A percentile compares a stretch with the other conserved stretches of the same genome.
Evolutionary conservation across 352 stramenopile genomes (phyloP).

Genomic region (Phytophthora foliorum): DNA sequence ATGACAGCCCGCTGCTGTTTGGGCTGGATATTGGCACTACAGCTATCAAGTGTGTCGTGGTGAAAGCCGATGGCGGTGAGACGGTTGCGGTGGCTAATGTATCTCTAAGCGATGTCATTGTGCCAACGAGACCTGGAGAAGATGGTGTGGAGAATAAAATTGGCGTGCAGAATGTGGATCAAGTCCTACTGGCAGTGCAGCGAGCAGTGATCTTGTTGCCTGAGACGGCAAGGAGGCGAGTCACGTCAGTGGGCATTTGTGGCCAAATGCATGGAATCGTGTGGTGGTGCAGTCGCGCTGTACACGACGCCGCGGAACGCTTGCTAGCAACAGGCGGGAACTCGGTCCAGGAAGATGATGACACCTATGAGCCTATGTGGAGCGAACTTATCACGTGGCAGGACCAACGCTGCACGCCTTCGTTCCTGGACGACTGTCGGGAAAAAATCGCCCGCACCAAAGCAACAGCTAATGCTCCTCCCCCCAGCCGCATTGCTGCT

Average conservation of each 20-base stretch:
- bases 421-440: slow-evolving; percentile 56
- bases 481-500: slow-evolving; percentile 50
- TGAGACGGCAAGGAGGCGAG: slow-evolving; percentile 19
- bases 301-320: slow-evolving; percentile 35
- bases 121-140: slow-evolving; percentile 14
- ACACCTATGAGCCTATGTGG: slow-evolving; percentile 46
- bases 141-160: slow-evolving; percentile 22
- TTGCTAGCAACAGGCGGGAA: slow-evolving; percentile 35
- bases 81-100: slow-evolving; percentile 48
- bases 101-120: slow-evolving; percentile 45
- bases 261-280: slow-evolving; percentile 91
- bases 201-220: slow-evolving; percentile 47
- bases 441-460: slow-evolving; percentile 29
- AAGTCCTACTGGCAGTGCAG: slow-evolving; percentile 58
- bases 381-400: slow-evolving; percentile 83
- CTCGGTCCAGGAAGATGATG: slow-evolving; percentile 11
- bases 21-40: slow-evolving; percentile 84
- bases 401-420: slow-evolving; percentile 73
- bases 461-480: background rate
- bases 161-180: slow-evolving; percentile 59
- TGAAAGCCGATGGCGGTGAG: slow-evolving; percentile 39
- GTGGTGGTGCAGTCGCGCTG: slow-evolving; percentile 73
- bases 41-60: slow-evolving; percentile 78
- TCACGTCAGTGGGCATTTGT: slow-evolving; percentile 72
- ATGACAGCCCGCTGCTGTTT: slow-evolving; percentile 46